phyloP scores from a whole-genome alignment of 345 rosid genomes.

The Ceriops decandra region DNA sequence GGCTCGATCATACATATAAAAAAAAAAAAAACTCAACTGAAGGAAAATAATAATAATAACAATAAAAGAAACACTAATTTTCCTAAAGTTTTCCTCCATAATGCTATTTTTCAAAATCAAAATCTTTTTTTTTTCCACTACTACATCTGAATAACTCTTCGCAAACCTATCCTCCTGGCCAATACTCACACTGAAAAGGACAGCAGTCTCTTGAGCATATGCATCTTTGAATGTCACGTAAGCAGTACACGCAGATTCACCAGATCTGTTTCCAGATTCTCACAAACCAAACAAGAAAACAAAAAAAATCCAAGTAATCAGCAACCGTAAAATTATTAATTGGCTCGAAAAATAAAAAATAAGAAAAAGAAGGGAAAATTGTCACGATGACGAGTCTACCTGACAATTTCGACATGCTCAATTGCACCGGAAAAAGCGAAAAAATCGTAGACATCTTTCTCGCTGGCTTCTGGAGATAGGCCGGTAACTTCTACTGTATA shows the following conservation, averaged over 20 bases:
- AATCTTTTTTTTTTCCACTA: no score
- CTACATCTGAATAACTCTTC: no score
- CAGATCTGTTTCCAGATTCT: constrained; percentile 28
- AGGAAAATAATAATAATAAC: neutral
- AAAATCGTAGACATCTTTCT: constrained; percentile 60
- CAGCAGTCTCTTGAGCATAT: constrained; percentile 76
- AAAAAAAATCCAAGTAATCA: neutral
- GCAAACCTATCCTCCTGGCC: no score
- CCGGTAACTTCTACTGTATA: constrained; percentile 65
- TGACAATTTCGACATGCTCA: constrained; percentile 53
- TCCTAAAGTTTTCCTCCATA: neutral
- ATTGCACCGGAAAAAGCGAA: constrained; percentile 71
- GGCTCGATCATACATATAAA: no score
- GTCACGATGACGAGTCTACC: constrained; percentile 21
- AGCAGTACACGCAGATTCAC: constrained; percentile 51
- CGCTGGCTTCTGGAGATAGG: constrained; percentile 60
- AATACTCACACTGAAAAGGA: constrained; percentile 65
- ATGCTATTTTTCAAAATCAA: neutral
- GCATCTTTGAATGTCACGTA: constrained; percentile 79
- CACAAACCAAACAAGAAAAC: neutral
- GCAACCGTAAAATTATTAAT: neutral
- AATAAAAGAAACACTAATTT: neutral
- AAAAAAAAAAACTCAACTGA: neutral
- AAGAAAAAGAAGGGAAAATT: neutral
- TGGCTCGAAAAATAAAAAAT: neutral